Conservation (phyloP, 164 flowering plant species). For the Chimonanthus praecox region DNA sequence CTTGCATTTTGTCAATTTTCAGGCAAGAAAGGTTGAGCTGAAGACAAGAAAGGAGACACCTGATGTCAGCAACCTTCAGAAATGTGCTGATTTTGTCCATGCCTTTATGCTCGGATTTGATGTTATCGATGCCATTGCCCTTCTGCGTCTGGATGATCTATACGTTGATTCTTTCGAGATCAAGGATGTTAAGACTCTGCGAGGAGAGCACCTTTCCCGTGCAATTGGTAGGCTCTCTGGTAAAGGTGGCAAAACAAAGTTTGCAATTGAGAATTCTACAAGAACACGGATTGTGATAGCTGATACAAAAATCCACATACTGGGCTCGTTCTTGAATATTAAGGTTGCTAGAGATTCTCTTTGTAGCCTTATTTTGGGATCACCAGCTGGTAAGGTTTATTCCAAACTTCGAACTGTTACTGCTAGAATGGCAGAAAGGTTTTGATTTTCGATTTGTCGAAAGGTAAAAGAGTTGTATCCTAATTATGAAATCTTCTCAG, state of each 20-base stretch:
- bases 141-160: constrained; percentile 27
- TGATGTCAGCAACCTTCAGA: constrained; percentile 28
- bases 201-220: constrained; percentile 34
- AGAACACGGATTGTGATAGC: constrained; percentile 23
- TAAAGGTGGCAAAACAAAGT: constrained; percentile 33
- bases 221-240: constrained; percentile 37
- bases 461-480: too few species aligned
- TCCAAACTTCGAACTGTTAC: constrained; percentile 30
- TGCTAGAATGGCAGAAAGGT: constrained; percentile 29
- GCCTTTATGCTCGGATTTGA: constrained; percentile 39
- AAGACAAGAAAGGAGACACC: constrained; percentile 32
- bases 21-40: constrained; percentile 28
- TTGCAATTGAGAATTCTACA: constrained; percentile 32
- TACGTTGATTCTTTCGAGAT: constrained; percentile 33
- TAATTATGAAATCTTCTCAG: too few species aligned
- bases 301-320: constrained; percentile 29
- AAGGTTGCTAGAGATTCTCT: constrained; percentile 34
- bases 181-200: constrained; percentile 30
- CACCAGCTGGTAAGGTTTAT: constrained; percentile 37
- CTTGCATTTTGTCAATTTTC: not conserved
- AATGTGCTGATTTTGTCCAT: constrained; percentile 31
- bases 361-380: constrained; percentile 34
- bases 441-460: constrained; percentile 13
- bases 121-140: constrained; percentile 24
- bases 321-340: constrained; percentile 30